Evolutionary conservation across 1,284 basidiomycete genomes (phyloP), one percentile per base, ranked within the genome.

Genomic region (Coniferiporia weirii): DNA sequence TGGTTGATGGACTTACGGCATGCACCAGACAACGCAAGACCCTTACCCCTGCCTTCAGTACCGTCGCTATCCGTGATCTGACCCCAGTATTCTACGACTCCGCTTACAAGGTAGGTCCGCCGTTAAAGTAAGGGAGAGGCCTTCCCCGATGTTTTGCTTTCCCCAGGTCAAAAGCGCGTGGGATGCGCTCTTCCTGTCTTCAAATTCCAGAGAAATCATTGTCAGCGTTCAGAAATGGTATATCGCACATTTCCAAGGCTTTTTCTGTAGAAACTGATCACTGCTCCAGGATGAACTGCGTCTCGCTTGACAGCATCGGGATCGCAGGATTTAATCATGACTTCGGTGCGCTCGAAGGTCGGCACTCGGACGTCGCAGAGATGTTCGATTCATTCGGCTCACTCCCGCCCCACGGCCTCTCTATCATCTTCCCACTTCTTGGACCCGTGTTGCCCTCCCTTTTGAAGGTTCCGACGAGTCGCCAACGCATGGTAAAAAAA

Each of bases 151-250:
- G 13, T 34, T 36, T 19, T 12, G 40, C 12, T 46, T n/a, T 3
- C 12, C 8, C 44, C 27, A 85, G 80, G 66, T 76, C 64, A 82
- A 77, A 70, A 66, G 62, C 0, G 64, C 66, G 12, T 86, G 84
- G 84, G 82, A 85, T 35, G 64, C 68, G 1, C 64, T 75, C 20
- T 64, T 85, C 0, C 76, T 79, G 20, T 64, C 73, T 0, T 64
- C 57, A 1, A 47, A 67, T 3, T 64, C 64, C 0, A 68, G 71
- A 12, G 73, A 67, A 4, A 60, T 59, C 0, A 59, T 79, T 7
- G 80, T 85, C 22, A 80, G 86, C 22, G 80, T 85, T 4, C 78
- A 85, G 64, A 67, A 70, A 59, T 83, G 80, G 81, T 81, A 60
- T 52, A 27, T 10, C 38, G 38, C 34, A 13, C 17, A 19, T 35